Conservation (phyloP, 2,329 filamentous ascomycete species). For the Emergomyces orientalis region DNA sequence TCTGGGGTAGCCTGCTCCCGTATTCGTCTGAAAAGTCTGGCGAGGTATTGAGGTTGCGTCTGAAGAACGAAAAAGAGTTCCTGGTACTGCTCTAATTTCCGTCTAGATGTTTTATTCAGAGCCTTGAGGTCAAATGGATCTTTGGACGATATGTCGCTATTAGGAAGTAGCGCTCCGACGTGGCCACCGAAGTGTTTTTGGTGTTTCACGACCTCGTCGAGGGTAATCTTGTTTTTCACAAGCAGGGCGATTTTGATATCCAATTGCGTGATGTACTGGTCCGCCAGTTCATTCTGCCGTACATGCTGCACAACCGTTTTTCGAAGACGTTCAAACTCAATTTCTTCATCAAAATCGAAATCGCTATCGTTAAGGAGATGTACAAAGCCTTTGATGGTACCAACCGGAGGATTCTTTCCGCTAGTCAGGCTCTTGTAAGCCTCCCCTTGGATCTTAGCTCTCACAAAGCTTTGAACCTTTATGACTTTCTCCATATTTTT, state of each 20-base stretch:
- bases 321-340: constrained; percentile 88
- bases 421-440: constrained; percentile 95
- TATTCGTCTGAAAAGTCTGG: constrained; percentile 73
- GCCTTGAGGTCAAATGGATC: constrained; percentile 96
- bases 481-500: constrained; percentile 99
- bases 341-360: constrained; percentile 97
- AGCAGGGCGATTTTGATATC: constrained; percentile 98
- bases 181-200: constrained; percentile 93
- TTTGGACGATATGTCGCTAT: constrained; percentile 75
- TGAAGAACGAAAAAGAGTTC: constrained; percentile 96
- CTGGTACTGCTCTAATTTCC: constrained; percentile 94
- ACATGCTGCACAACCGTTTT: constrained; percentile 97
- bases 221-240: constrained; percentile 98
- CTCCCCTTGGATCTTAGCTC: constrained; percentile 90
- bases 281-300: constrained; percentile 89
- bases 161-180: constrained; percentile 73
- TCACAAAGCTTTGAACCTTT: constrained; percentile 95
- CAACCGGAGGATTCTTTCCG: constrained; percentile 92
- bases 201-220: constrained; percentile 94
- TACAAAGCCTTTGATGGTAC: constrained; percentile 95
- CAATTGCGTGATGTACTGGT: constrained; percentile 96
- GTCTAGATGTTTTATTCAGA: constrained; percentile 89
- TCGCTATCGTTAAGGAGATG: constrained; percentile 96
- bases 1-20: constrained; percentile 77
- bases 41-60: constrained; percentile 90